Evolutionary conservation across 2,329 filamentous ascomycete species (phyloP).

Genomic region (Epichloe sylvatica): DNA sequence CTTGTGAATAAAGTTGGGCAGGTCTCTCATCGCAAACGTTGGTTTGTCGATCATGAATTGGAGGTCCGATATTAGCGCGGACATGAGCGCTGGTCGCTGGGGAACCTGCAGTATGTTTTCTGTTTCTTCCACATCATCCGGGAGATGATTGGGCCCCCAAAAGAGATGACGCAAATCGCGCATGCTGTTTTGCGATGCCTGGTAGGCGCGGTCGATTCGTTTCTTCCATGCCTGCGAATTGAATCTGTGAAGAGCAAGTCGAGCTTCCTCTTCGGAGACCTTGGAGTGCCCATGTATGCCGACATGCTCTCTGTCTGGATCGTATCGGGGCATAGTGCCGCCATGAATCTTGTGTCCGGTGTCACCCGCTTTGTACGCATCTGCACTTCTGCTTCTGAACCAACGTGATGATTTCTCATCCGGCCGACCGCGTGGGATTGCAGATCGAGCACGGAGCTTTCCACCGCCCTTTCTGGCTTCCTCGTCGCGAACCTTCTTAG

Average conservation of each 20-base stretch:
- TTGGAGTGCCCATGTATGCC: constrained; percentile 59
- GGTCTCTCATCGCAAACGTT: constrained; percentile 69
- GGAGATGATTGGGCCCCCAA: constrained; percentile 67
- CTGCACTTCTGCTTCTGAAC: constrained; percentile 43
- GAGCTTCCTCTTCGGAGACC: constrained; percentile 63
- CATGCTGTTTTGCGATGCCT: constrained; percentile 57
- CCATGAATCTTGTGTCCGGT: constrained; percentile 18
- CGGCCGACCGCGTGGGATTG: constrained; percentile 24
- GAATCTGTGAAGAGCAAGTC: constrained; percentile 58
- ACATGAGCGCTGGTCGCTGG: constrained; percentile 70
- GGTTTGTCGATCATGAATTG: constrained; percentile 82
- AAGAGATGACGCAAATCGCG: constrained; percentile 62
- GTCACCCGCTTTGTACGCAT: constrained; percentile 23
- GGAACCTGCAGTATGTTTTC: constrained; percentile 81
- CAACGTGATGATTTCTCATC: constrained; percentile 21
- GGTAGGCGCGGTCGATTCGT: constrained; percentile 66
- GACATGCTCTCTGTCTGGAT: constrained; percentile 54
- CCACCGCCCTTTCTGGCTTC: constrained; percentile 40
- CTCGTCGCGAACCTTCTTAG: constrained; percentile 68
- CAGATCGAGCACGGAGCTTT: constrained; percentile 42
- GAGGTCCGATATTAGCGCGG: constrained; percentile 67
- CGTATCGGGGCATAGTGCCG: constrained; percentile 50
- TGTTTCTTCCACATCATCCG: constrained; percentile 66
- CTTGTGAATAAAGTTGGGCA: constrained; percentile 70
- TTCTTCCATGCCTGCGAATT: constrained; percentile 88